Evolutionary conservation across 257 asterid genomes (phyloP).

Genomic region (Solanum etuberosum): DNA sequence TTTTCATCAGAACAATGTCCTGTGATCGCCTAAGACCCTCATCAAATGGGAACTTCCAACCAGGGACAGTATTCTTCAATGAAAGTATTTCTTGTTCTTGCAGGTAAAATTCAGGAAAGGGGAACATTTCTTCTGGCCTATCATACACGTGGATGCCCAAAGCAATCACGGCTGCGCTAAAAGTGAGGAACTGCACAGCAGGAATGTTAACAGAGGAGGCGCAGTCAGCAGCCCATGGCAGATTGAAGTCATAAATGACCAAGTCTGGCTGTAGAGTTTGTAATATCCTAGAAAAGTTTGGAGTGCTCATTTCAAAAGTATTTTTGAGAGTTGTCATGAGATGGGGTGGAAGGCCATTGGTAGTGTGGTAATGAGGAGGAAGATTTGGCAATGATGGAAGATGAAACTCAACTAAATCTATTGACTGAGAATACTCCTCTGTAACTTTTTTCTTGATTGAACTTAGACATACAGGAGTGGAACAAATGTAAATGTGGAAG

Average conservation of each 20-base stretch:
- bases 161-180: not conserved
- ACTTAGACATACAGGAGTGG: not conserved
- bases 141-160: not conserved
- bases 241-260: not conserved
- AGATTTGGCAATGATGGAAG: not conserved
- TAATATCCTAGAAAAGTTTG: not conserved
- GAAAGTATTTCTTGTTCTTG: not conserved
- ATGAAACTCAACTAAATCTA: not conserved
- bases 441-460: not conserved
- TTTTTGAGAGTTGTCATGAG: not conserved
- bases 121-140: not conserved
- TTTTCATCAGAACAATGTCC: not conserved
- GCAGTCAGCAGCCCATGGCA: not conserved
- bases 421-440: not conserved
- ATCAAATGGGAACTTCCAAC: not conserved
- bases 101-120: not conserved
- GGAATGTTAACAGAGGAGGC: not conserved
- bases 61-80: not conserved
- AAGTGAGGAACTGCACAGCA: not conserved
- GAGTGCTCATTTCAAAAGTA: not conserved
- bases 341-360: not conserved
- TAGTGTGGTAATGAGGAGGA: not conserved
- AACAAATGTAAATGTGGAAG: not conserved
- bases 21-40: not conserved
- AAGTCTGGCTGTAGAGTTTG: not conserved